Percentiles rank a stretch among this genome's conserved stretches.
Conservation (phyloP, 257 asterid genomes). For the Catharanthus roseus region DNA sequence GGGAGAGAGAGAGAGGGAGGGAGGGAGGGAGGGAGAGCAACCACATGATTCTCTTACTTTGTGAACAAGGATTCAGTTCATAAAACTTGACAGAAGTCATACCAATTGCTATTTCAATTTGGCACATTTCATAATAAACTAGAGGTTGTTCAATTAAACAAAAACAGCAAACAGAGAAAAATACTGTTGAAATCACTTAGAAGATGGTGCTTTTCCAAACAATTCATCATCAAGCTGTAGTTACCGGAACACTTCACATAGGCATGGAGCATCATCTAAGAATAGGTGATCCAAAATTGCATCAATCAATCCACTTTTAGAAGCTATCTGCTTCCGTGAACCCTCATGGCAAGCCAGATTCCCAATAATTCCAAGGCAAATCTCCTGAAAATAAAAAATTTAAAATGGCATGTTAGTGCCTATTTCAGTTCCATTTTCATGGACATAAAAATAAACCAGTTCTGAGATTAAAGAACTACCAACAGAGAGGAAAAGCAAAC, state of each 20-base stretch:
- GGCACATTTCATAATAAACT: neutral
- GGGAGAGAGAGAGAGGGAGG: neutral
- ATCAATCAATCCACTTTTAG: conserved; percentile 56
- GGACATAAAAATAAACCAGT: conserved; percentile 4
- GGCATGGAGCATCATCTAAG: conserved; percentile 73
- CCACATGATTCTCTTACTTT: neutral
- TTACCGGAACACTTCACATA: conserved; percentile 85
- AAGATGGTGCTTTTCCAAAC: neutral
- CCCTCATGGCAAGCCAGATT: conserved; percentile 91
- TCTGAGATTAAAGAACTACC: neutral
- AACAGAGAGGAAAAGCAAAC: conserved; percentile 37
- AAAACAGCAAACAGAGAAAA: neutral
- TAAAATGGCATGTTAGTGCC: neutral
- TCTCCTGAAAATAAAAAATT: conserved; percentile 55
- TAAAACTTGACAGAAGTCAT: neutral
- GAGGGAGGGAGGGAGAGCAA: neutral
- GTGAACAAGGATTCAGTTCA: neutral
- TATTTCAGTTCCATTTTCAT: neutral
- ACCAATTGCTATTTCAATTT: neutral
- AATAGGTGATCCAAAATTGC: conserved; percentile 63
- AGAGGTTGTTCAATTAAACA: neutral
- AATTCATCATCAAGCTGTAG: conserved; percentile 6
- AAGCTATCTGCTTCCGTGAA: conserved; percentile 43
- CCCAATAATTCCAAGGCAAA: conserved; percentile 84
- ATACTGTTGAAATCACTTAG: neutral